Evolutionary conservation across 495 filamentous ascomycete species (phyloP).

Genomic region (Penicillium steckii): DNA sequence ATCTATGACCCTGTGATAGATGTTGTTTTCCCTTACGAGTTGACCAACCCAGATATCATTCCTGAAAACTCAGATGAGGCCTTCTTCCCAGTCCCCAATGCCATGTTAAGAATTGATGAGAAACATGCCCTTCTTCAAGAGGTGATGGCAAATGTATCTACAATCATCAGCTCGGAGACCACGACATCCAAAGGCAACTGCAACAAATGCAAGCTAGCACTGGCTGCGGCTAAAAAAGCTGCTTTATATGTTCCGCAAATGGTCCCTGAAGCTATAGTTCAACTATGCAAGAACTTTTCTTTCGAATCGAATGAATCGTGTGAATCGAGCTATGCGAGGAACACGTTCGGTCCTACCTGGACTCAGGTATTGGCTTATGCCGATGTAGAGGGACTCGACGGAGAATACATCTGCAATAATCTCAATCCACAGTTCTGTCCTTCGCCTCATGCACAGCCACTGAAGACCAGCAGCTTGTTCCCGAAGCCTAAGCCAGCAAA

Average conservation of each 20-base stretch:
- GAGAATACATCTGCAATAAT: slow-evolving; percentile 55
- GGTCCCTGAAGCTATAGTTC: slow-evolving; percentile 51
- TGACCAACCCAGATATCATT: slow-evolving; percentile 54
- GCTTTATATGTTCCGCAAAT: slow-evolving; percentile 46
- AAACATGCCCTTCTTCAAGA: slow-evolving; percentile 41
- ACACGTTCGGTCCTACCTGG: slow-evolving; percentile 53
- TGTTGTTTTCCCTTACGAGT: slow-evolving; percentile 53
- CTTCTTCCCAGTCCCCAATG: slow-evolving; percentile 43
- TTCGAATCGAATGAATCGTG: slow-evolving; percentile 47
- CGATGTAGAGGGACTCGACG: slow-evolving; percentile 55
- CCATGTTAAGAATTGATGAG: slow-evolving; percentile 37
- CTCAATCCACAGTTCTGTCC: slow-evolving; percentile 48
- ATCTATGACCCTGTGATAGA: slow-evolving; percentile 57
- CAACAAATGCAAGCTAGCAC: slow-evolving; percentile 50
- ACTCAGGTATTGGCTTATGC: slow-evolving; percentile 56
- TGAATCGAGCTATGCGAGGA: slow-evolving; percentile 41
- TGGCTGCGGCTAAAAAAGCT: slow-evolving; percentile 49
- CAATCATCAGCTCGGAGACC: slow-evolving; percentile 37
- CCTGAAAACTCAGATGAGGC: slow-evolving; percentile 51
- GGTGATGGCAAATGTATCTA: slow-evolving; percentile 39
- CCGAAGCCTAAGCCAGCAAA: slow-evolving; percentile 56
- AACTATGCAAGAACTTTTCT: slow-evolving; percentile 43
- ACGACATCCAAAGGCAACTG: slow-evolving; percentile 41
- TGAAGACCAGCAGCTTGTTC: slow-evolving; percentile 46
- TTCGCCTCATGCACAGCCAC: slow-evolving; percentile 39